Evolutionary conservation across 2,329 filamentous ascomycete species (phyloP).

Genomic region (Calonectria naviculata): DNA sequence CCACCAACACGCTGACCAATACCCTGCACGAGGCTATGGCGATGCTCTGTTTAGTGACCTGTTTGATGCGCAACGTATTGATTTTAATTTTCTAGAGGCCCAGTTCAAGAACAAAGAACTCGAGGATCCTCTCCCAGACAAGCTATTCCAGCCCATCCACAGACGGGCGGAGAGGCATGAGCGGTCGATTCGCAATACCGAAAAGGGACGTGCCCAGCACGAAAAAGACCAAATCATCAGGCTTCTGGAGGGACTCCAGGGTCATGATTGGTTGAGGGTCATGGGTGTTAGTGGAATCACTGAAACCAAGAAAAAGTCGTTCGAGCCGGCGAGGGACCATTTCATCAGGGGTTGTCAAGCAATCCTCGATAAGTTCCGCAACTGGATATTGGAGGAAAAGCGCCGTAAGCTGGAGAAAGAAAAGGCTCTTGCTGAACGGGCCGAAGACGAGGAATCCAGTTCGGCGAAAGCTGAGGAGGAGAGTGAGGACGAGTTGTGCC

Average conservation of each 20-base stretch:
- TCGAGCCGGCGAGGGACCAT: slow-evolving; percentile 85
- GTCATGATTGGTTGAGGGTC: slow-evolving; percentile 91
- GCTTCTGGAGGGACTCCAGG: slow-evolving; percentile 83
- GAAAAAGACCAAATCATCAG: slow-evolving; percentile 74
- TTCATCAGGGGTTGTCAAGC: slow-evolving; percentile 86
- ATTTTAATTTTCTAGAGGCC: slow-evolving; percentile 64
- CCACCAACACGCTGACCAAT: slow-evolving; percentile 40
- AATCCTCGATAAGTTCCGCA: slow-evolving; percentile 87
- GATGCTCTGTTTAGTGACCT: slow-evolving; percentile 68
- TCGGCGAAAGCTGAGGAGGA: slow-evolving; percentile 34
- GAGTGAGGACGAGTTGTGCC: slow-evolving; percentile 55
- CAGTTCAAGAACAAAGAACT: slow-evolving; percentile 55
- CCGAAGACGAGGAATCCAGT: slow-evolving; percentile 46
- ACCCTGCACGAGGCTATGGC: slow-evolving; percentile 63
- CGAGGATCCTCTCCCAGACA: slow-evolving; percentile 68
- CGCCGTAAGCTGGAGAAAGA: slow-evolving; percentile 82
- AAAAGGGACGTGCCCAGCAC: slow-evolving; percentile 74
- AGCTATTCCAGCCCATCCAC: slow-evolving; percentile 65
- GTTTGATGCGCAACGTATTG: slow-evolving; percentile 65
- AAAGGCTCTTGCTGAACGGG: slow-evolving; percentile 54
- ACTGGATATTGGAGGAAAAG: slow-evolving; percentile 92
- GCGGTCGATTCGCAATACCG: slow-evolving; percentile 71
- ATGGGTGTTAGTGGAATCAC: slow-evolving; percentile 91
- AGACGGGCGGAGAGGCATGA: slow-evolving; percentile 70
- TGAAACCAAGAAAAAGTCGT: slow-evolving; percentile 86